Evolutionary conservation across 1,139 yeast species (phyloP).

Genomic region (Taiozyma sp.): DNA sequence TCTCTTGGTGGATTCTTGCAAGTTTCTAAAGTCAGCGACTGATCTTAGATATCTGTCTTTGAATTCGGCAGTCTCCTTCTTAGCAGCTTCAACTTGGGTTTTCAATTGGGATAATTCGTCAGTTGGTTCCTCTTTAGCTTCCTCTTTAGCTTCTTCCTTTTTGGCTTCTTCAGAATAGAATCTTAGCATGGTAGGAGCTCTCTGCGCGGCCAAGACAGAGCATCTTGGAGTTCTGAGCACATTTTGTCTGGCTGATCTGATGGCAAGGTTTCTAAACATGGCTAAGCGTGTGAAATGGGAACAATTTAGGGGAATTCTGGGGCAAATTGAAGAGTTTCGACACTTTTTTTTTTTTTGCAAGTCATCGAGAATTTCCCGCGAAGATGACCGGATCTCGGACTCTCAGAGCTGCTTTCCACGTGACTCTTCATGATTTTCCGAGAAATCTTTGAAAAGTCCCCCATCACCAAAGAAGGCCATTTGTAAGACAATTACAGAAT

Average conservation of each 20-base stretch:
- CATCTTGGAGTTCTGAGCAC: conserved; percentile 1
- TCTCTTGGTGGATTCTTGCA: conserved; percentile 78
- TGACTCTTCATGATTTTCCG: background rate
- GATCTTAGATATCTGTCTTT: conserved; percentile 76
- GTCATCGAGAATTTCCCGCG: background rate
- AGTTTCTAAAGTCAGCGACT: conserved; percentile 81
- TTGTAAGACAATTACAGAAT: background rate
- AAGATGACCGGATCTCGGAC: background rate
- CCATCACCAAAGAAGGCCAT: background rate
- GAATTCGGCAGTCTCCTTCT: conserved; percentile 69
- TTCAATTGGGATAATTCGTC: conserved; percentile 29
- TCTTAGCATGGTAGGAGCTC: conserved; percentile 11
- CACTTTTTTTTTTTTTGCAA: background rate
- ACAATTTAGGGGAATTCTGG: background rate
- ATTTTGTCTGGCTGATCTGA: background rate
- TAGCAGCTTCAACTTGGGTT: conserved; percentile 53
- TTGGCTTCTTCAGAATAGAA: conserved; percentile 23
- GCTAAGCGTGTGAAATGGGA: background rate
- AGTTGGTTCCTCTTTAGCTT: conserved; percentile 18
- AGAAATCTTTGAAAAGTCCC: background rate
- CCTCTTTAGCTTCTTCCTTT: conserved; percentile 12
- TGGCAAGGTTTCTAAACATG: conserved; percentile 5
- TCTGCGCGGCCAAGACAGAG: conserved; percentile 1
- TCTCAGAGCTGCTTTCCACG: background rate
- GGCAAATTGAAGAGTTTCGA: background rate